Evolutionary conservation across 2,329 filamentous ascomycete genomes (phyloP).

Genomic region (Colletotrichum sublineola): DNA sequence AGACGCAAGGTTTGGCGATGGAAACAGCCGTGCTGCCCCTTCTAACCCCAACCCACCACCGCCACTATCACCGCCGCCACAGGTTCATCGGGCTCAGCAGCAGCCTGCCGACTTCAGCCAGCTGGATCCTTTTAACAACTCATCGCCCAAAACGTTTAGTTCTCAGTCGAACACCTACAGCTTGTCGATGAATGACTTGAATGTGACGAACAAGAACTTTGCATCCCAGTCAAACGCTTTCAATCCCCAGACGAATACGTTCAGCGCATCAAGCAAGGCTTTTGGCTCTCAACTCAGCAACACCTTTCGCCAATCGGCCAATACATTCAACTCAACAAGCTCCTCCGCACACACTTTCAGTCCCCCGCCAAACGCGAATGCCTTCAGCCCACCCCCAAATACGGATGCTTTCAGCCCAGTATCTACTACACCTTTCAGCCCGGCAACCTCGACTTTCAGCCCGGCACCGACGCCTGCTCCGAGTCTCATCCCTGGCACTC

Average conservation of each 20-base stretch:
- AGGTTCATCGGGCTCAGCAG: conserved; percentile 21
- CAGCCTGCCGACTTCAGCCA: conserved; percentile 19
- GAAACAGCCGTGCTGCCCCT: conserved; percentile 20
- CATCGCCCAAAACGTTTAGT: conserved; percentile 9
- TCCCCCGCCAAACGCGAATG: conserved; percentile 16
- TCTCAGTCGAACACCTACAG: conserved; percentile 6
- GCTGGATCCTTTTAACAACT: conserved; percentile 11
- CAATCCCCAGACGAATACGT: background rate
- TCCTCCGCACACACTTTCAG: conserved; percentile 29
- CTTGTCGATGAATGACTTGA: conserved; percentile 22
- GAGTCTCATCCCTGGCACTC: conserved; percentile 28
- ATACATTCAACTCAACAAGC: conserved; percentile 17
- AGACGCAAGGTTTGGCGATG: conserved; percentile 39
- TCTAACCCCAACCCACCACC: conserved; percentile 21
- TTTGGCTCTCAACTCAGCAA: conserved; percentile 18
- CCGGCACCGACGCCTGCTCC: conserved; percentile 39
- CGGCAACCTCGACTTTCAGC: conserved; percentile 33
- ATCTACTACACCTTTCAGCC: conserved; percentile 33
- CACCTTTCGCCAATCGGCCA: conserved; percentile 8
- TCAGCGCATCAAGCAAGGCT: conserved; percentile 7
- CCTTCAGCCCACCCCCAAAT: conserved; percentile 11
- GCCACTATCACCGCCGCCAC: background rate
- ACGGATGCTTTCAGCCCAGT: conserved; percentile 34
- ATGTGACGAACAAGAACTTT: conserved; percentile 13
- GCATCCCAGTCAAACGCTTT: conserved; percentile 18